These are phyloP conservation scores for Helianthus tuberosus DNA, from an alignment of 129 eudicot genomes.

Conservation along the genomic window DNA sequence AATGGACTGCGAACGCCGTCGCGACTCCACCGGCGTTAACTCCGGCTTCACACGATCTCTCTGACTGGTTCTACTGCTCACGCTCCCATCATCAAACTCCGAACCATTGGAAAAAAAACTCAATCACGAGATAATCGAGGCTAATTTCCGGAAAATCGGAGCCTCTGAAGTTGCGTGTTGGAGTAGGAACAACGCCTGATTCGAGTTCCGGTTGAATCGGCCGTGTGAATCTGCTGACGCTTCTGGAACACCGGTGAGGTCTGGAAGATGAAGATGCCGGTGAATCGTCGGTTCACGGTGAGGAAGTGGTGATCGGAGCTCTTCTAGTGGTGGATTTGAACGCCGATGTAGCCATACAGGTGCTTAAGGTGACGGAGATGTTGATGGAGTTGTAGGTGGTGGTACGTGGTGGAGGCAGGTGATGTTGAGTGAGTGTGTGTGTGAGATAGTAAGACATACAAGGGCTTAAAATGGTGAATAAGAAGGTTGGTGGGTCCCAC, in stretches of 20 bases:
- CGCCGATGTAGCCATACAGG: constrained; percentile 81
- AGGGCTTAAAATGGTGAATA: too few relatives aligned
- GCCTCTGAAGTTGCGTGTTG: constrained; percentile 65
- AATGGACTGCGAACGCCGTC: constrained; percentile 77
- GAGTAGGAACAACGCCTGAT: constrained; percentile 38
- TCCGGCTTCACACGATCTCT: constrained; percentile 31
- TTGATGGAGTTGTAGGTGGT: too few relatives aligned
- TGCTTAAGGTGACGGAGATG: too few relatives aligned
- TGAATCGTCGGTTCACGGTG: constrained; percentile 42
- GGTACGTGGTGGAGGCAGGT: too few relatives aligned
- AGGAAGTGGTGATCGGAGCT: constrained; percentile 44
- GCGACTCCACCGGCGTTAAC: constrained; percentile 41
- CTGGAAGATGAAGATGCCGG: constrained; percentile 27
- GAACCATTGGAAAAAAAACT: constrained; percentile 57
- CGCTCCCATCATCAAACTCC: constrained; percentile 26
- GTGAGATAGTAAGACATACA: too few relatives aligned
- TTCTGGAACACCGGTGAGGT: constrained; percentile 67
- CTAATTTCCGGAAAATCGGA: constrained; percentile 65
- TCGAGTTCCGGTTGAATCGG: constrained; percentile 39
- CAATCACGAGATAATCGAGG: constrained; percentile 83
- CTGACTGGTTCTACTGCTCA: constrained; percentile 37
- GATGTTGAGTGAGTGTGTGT: too few relatives aligned
- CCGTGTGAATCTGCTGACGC: constrained; percentile 76
- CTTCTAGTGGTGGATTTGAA: constrained; percentile 38
- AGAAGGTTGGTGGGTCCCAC: too few relatives aligned